Percentiles rank a stretch among this genome's conserved stretches.
Evolutionary conservation across 176 grass and related monocot species (phyloP).

Genomic region (Poa annua): DNA sequence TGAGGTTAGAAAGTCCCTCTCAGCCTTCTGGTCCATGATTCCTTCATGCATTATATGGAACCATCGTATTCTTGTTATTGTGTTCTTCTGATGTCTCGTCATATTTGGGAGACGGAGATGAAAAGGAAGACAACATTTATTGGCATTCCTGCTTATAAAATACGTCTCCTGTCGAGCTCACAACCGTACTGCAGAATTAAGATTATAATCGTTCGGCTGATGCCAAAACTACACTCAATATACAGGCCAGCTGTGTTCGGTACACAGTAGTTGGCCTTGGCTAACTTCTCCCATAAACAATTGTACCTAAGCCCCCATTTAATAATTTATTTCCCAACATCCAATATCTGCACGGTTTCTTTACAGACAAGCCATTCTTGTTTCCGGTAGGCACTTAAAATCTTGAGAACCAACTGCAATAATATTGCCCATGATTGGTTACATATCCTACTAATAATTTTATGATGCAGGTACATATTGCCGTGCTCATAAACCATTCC

Average conservation of each 20-base stretch:
- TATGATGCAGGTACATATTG: not conserved
- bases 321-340: slow-evolving; percentile 17
- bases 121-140: not conserved
- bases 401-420: not conserved
- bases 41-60: slow-evolving; percentile 36
- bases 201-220: not conserved
- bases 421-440: slow-evolving; percentile 19
- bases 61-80: slow-evolving; percentile 15
- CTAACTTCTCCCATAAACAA: slow-evolving; percentile 30
- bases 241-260: slow-evolving; percentile 43
- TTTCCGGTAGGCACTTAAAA: slow-evolving; percentile 19
- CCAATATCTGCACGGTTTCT: slow-evolving; percentile 13
- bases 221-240: not conserved
- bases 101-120: slow-evolving; percentile 20
- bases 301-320: slow-evolving; percentile 34
- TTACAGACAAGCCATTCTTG: slow-evolving; percentile 27
- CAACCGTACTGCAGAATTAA: not conserved
- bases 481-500: not conserved
- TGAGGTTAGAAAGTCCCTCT: slow-evolving; percentile 81
- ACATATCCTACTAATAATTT: not conserved
- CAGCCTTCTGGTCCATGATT: slow-evolving; percentile 55
- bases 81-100: not conserved
- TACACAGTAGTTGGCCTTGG: slow-evolving; percentile 22
- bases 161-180: not conserved
- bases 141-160: not conserved